Evolutionary conservation across 2,329 filamentous ascomycete species (phyloP).

Genomic region (Helotiales sp.): DNA sequence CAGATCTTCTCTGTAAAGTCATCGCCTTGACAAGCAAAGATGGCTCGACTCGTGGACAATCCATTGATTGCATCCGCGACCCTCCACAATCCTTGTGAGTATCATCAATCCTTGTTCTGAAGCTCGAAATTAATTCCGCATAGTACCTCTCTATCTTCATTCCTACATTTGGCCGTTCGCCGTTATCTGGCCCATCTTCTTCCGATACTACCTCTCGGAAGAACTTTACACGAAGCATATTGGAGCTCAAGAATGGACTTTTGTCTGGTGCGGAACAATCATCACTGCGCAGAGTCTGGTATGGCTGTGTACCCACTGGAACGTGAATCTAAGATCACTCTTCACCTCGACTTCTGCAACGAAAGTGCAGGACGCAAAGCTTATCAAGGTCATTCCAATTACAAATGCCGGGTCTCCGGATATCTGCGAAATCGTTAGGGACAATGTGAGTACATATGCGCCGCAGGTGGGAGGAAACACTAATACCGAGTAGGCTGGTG

Average conservation of each 20-base stretch:
- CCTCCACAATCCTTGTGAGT: constrained; percentile 75
- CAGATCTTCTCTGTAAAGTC: not conserved
- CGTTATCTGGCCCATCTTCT: constrained; percentile 89
- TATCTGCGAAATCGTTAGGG: constrained; percentile 80
- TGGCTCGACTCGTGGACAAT: constrained; percentile 83
- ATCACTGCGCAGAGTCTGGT: constrained; percentile 84
- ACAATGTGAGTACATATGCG: constrained; percentile 57
- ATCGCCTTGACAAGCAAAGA: constrained; percentile 53
- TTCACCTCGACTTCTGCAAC: constrained; percentile 79
- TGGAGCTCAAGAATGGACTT: constrained; percentile 95
- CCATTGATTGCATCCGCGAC: constrained; percentile 86
- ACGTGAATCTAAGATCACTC: constrained; percentile 79
- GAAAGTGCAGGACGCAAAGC: constrained; percentile 72
- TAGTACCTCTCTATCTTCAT: constrained; percentile 75
- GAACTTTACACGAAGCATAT: constrained; percentile 92
- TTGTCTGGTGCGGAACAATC: constrained; percentile 89
- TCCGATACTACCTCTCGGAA: constrained; percentile 82
- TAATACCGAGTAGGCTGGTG: constrained; percentile 60
- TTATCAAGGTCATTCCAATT: constrained; percentile 92
- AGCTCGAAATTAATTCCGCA: constrained; percentile 13
- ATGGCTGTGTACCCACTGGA: constrained; percentile 98
- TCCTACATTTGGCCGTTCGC: constrained; percentile 93
- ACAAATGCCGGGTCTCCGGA: constrained; percentile 89
- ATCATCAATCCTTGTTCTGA: not conserved
- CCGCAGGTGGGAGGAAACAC: constrained; percentile 15